Conservation (phyloP, 2,329 filamentous ascomycete genomes). For the Pseudofabraea citricarpa region DNA sequence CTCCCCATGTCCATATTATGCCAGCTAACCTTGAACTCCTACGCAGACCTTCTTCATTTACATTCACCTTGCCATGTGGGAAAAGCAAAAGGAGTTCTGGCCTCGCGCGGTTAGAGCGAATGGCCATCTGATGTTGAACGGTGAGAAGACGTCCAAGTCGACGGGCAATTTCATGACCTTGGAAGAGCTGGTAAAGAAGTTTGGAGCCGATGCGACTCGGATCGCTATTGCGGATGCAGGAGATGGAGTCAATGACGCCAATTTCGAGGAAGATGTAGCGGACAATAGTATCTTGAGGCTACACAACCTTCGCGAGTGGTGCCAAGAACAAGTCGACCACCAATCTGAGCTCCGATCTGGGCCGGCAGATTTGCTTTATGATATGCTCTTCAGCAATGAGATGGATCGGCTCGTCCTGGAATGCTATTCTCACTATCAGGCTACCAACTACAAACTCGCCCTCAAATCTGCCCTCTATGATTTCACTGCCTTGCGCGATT, state of each 20-base stretch:
- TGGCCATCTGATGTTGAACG: conserved; percentile 89
- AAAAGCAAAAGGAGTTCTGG: conserved; percentile 85
- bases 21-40: too few species aligned
- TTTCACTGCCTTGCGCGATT: conserved; percentile 78
- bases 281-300: conserved; percentile 87
- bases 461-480: conserved; percentile 86
- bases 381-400: conserved; percentile 89
- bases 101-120: conserved; percentile 82
- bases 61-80: conserved; percentile 86
- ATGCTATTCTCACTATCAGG: conserved; percentile 71
- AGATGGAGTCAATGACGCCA: conserved; percentile 90
- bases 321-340: conserved; percentile 75
- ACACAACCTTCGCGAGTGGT: conserved; percentile 82
- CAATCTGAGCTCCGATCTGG: conserved; percentile 70
- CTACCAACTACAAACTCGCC: conserved; percentile 80
- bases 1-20: too few species aligned
- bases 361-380: conserved; percentile 71
- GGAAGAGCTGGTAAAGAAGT: conserved; percentile 80
- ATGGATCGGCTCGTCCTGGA: conserved; percentile 80
- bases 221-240: conserved; percentile 95
- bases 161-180: conserved; percentile 97
- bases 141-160: conserved; percentile 97
- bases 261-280: conserved; percentile 93
- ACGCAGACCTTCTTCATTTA: conserved; percentile 98
- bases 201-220: conserved; percentile 86